Percentiles rank a stretch among this genome's conserved stretches.
Conservation (phyloP, 495 filamentous ascomycete species). For the Sabuloglossum arenarium region DNA sequence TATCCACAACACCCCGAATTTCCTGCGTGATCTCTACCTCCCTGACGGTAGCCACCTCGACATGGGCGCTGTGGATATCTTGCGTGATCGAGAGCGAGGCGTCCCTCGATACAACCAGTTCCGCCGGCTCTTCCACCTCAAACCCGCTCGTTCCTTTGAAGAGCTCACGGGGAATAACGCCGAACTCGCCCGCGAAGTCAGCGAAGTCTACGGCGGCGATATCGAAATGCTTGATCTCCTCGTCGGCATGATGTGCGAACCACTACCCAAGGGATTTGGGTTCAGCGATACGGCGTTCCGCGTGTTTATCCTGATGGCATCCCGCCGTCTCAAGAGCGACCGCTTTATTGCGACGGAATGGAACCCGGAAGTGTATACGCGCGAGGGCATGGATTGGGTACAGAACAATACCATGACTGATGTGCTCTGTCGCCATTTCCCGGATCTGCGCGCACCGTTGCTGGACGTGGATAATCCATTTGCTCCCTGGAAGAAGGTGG, state of each 20-base stretch:
- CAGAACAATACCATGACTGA: constrained; percentile 17
- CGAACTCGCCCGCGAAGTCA: constrained; percentile 13
- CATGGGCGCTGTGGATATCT: constrained; percentile 22
- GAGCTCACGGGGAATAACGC: constrained; percentile 17
- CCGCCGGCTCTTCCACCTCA: constrained; percentile 21
- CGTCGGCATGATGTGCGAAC: constrained; percentile 19
- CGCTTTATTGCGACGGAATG: constrained; percentile 18
- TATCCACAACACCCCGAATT: constrained; percentile 19
- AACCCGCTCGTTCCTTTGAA: constrained; percentile 13
- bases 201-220: constrained; percentile 14
- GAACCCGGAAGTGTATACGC: constrained; percentile 18
- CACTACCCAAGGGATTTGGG: constrained; percentile 21
- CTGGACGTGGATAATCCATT: constrained; percentile 15
- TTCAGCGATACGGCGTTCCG: constrained; percentile 23
- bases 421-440: constrained; percentile 18
- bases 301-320: constrained; percentile 21
- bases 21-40: constrained; percentile 17
- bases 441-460: constrained; percentile 14
- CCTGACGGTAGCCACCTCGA: constrained; percentile 18
- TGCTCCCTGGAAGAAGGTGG: constrained; percentile 15
- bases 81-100: constrained; percentile 25
- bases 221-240: constrained; percentile 21
- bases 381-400: constrained; percentile 21
- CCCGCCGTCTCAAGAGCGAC: constrained; percentile 20
- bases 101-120: constrained; percentile 25